phyloP scores from a whole-genome alignment of 192 early-diverging fungal species.

The Diversispora epigaea region DNA sequence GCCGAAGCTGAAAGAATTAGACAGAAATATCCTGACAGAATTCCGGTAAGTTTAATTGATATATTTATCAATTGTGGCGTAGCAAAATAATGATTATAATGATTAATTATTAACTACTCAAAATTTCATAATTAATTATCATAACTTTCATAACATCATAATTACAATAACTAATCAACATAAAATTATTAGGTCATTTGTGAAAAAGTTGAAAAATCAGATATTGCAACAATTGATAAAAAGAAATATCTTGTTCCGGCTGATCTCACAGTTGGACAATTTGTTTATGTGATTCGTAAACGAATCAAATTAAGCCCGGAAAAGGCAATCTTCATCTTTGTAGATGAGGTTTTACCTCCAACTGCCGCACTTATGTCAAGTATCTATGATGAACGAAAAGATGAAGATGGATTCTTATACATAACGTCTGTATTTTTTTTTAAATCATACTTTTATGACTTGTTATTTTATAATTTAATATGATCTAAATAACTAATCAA shows the following conservation, averaged over 20 bases:
- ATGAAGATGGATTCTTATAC: slow-evolving; percentile 98
- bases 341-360: slow-evolving; percentile 95
- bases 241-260: slow-evolving; percentile 98
- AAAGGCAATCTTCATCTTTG: slow-evolving; percentile 99
- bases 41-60: slow-evolving; percentile 55
- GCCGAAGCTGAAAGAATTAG: slow-evolving; percentile 94
- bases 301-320: slow-evolving; percentile 95
- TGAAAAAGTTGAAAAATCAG: slow-evolving; percentile 97
- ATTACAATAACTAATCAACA: not conserved
- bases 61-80: not conserved
- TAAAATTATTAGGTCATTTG: slow-evolving; percentile 61
- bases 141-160: not conserved
- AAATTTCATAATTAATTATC: not conserved
- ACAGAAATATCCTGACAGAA: slow-evolving; percentile 92
- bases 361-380: slow-evolving; percentile 87
- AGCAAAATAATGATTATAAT: no score
- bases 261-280: slow-evolving; percentile 96
- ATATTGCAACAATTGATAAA: slow-evolving; percentile 97
- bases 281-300: slow-evolving; percentile 96
- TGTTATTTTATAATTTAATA: not conserved
- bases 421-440: slow-evolving; percentile 62
- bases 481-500: not conserved
- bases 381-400: slow-evolving; percentile 97
- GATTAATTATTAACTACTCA: slow-evolving; percentile 20
- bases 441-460: not conserved